Evolutionary conservation across 129 eudicot species (phyloP).

Genomic region (Logfia minima): DNA sequence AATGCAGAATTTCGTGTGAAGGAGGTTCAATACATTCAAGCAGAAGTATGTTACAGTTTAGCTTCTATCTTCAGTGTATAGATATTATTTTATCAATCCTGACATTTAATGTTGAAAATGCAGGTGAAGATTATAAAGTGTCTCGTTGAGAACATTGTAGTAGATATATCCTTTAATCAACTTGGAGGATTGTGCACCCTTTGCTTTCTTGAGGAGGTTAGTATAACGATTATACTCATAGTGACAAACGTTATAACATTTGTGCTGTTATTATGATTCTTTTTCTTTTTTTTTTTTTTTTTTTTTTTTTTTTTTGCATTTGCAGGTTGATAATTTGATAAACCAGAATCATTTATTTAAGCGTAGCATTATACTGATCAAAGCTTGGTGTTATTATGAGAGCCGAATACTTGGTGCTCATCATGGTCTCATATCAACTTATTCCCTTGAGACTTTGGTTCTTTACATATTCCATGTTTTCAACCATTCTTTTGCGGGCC

Average conservation of each 20-base stretch:
- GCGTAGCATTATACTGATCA: slow-evolving; percentile 17
- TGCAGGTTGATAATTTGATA: slow-evolving; percentile 20
- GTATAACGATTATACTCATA: not conserved
- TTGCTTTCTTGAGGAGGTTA: slow-evolving; percentile 20
- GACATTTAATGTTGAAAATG: not conserved
- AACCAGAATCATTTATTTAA: slow-evolving; percentile 11
- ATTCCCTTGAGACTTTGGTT: slow-evolving; percentile 79
- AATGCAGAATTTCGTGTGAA: slow-evolving; percentile 16
- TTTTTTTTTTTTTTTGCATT: not conserved
- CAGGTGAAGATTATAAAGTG: slow-evolving; percentile 19
- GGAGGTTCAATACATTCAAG: slow-evolving; percentile 20
- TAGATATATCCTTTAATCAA: slow-evolving; percentile 19
- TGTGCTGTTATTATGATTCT: not conserved
- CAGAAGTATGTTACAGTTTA: slow-evolving; percentile 11
- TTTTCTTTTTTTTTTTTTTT: too few relatives aligned
- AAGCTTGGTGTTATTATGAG: slow-evolving; percentile 20
- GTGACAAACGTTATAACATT: not conserved
- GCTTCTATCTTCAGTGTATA: not conserved
- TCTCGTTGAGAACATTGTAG: slow-evolving; percentile 20
- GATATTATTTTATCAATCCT: not conserved
- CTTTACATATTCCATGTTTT: slow-evolving; percentile 80
- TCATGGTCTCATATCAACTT: slow-evolving; percentile 83
- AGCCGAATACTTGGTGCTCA: slow-evolving; percentile 38
- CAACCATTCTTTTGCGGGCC: slow-evolving; percentile 72
- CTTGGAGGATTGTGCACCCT: slow-evolving; percentile 21